Percentiles rank a stretch among this genome's conserved stretches.
These are phyloP conservation scores for Neostapfia colusana DNA, from an alignment of 176 grass and related monocot genomes.

Conservation along the genomic window DNA sequence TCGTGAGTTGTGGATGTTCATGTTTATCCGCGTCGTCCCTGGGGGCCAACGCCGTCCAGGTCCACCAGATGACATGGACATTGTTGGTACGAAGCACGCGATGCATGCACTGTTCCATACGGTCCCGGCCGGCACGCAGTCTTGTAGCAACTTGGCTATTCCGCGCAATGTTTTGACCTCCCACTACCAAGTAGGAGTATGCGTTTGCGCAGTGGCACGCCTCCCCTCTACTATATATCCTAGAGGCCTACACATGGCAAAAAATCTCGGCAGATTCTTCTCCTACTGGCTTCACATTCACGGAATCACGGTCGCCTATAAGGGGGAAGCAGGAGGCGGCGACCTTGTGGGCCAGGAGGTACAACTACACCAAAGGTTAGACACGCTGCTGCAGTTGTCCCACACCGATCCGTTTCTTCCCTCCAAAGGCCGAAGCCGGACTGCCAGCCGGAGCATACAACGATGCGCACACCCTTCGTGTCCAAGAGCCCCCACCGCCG, in stretches of 20 bases:
- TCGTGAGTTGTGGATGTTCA: background rate
- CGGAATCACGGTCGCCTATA: background rate
- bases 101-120: background rate
- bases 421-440: background rate
- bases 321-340: background rate
- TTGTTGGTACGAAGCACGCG: background rate
- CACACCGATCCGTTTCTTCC: background rate
- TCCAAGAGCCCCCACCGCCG: slow-evolving; percentile 34
- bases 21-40: background rate
- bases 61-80: background rate
- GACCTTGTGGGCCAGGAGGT: background rate
- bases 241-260: background rate
- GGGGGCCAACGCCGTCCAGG: background rate
- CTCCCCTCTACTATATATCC: background rate
- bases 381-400: background rate
- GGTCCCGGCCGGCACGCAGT: background rate
- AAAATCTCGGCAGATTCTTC: slow-evolving; percentile 23
- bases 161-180: background rate
- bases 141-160: background rate
- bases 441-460: background rate
- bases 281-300: slow-evolving; percentile 5
- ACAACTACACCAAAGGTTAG: too few species aligned
- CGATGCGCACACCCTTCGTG: slow-evolving; percentile 35
- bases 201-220: background rate
- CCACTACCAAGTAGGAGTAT: background rate